phyloP scores from a whole-genome alignment of 139 green algal species.

The Chlorella vulgaris region DNA sequence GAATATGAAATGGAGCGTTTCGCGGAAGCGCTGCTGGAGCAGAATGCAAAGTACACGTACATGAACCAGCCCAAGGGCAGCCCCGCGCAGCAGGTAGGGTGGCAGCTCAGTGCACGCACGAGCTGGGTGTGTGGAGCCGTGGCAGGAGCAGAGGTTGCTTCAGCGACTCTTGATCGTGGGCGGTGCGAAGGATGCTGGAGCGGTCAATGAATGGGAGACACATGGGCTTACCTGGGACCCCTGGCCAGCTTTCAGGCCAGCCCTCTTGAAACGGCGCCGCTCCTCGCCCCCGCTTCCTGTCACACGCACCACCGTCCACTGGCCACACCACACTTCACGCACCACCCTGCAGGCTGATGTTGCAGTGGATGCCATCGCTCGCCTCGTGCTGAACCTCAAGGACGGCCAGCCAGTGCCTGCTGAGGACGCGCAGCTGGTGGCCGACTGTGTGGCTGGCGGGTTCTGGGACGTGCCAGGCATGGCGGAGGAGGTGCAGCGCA shows the following conservation, averaged over 20 bases:
- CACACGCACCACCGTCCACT: background rate
- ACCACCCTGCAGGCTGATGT: constrained; percentile 29
- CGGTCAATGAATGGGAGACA: too few species aligned
- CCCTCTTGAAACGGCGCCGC: too few species aligned
- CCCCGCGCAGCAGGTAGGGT: constrained; percentile 12
- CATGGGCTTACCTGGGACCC: too few species aligned
- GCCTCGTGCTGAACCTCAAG: constrained; percentile 33
- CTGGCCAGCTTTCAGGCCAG: too few species aligned
- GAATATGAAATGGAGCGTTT: constrained; percentile 87
- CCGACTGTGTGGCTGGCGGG: constrained; percentile 19
- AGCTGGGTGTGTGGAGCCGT: too few species aligned
- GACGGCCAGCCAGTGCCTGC: constrained; percentile 32
- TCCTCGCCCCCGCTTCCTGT: background rate
- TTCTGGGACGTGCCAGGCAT: constrained; percentile 23
- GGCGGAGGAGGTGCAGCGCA: constrained; percentile 16
- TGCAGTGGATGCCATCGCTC: constrained; percentile 40
- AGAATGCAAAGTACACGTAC: constrained; percentile 24
- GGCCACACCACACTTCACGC: background rate
- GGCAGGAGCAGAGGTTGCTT: background rate
- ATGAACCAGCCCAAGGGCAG: constrained; percentile 28
- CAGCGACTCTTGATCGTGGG: too few species aligned
- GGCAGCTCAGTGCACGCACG: background rate
- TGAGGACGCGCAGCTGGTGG: constrained; percentile 26
- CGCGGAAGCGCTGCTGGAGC: constrained; percentile 28
- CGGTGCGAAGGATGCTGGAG: too few species aligned